A percentile compares a stretch with the other conserved stretches of the same genome.
These are phyloP conservation scores for Imleria badia DNA, from an alignment of 768 basidiomycete species.

Conservation along the genomic window DNA sequence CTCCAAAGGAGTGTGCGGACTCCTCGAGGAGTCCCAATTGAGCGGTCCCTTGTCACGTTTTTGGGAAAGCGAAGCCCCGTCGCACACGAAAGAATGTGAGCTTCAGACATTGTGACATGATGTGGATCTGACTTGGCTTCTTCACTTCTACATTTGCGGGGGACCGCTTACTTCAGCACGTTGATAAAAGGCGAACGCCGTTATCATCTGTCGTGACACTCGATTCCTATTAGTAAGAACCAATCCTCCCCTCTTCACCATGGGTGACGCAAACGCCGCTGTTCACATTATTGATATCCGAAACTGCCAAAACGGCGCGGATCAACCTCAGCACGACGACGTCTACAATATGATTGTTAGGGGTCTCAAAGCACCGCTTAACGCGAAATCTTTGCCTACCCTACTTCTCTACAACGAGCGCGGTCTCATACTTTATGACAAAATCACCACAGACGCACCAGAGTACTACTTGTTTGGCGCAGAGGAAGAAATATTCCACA, in stretches of 20 bases:
- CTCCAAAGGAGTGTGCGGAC: too few relatives aligned
- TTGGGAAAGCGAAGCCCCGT: too few relatives aligned
- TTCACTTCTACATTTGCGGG: neutral
- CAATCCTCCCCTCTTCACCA: neutral
- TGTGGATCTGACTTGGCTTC: neutral
- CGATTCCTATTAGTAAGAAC: neutral
- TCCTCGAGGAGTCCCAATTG: too few relatives aligned
- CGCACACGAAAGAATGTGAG: neutral
- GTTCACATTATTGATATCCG: slow-evolving; percentile 26
- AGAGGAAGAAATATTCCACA: slow-evolving; percentile 82
- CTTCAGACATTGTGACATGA: neutral
- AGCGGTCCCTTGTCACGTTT: too few relatives aligned
- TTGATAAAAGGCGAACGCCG: slow-evolving; percentile 2
- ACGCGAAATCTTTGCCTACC: slow-evolving; percentile 71
- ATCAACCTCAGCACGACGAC: slow-evolving; percentile 32
- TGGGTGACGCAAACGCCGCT: slow-evolving; percentile 22
- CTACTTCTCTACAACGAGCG: slow-evolving; percentile 83
- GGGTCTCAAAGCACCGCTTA: slow-evolving; percentile 54
- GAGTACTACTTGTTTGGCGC: slow-evolving; percentile 92
- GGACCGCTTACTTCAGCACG: slow-evolving; percentile 2
- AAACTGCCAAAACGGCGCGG: slow-evolving; percentile 3
- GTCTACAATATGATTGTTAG: slow-evolving; percentile 43
- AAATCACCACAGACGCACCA: slow-evolving; percentile 70
- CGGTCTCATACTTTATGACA: slow-evolving; percentile 84
- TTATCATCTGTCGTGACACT: neutral